Evolutionary conservation across 495 filamentous ascomycete genomes (phyloP).

Genomic region (Lophium mytilinum): DNA sequence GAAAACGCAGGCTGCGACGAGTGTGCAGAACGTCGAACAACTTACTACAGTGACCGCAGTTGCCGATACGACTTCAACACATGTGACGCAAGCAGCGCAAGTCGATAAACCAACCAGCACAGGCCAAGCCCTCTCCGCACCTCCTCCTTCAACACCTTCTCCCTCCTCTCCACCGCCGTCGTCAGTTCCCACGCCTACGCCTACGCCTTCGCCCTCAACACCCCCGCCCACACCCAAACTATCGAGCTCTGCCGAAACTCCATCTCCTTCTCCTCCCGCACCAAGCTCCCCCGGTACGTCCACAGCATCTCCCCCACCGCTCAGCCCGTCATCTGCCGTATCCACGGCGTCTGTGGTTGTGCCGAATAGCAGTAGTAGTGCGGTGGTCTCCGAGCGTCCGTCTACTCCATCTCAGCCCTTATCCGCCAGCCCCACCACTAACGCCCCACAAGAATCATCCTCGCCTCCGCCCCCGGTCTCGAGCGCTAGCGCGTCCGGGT

Average conservation of each 20-base stretch:
- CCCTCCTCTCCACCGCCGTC: not conserved
- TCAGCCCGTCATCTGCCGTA: not conserved
- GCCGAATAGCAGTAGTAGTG: not conserved
- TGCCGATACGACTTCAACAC: not conserved
- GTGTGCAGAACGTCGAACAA: not conserved
- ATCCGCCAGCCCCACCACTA: not conserved
- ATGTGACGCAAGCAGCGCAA: not conserved
- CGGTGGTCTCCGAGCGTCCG: not conserved
- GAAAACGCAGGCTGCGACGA: not conserved
- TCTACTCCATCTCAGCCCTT: not conserved
- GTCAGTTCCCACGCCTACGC: not conserved
- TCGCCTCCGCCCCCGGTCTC: not conserved
- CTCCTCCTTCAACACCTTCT: not conserved
- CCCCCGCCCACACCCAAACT: not conserved
- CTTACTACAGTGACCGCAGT: slow-evolving; percentile 2
- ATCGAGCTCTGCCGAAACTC: not conserved
- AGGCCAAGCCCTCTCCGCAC: not conserved
- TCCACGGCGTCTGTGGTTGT: not conserved
- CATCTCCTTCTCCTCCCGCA: not conserved
- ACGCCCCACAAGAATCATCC: not conserved
- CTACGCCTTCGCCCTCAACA: not conserved
- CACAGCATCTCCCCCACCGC: not conserved
- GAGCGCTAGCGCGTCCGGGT: not conserved
- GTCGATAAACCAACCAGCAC: not conserved
- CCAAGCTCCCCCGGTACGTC: not conserved